A percentile compares a stretch with the other conserved stretches of the same genome.
phyloP scores from a whole-genome alignment of 1,284 basidiomycete species.

The Athelia psychrophila region DNA sequence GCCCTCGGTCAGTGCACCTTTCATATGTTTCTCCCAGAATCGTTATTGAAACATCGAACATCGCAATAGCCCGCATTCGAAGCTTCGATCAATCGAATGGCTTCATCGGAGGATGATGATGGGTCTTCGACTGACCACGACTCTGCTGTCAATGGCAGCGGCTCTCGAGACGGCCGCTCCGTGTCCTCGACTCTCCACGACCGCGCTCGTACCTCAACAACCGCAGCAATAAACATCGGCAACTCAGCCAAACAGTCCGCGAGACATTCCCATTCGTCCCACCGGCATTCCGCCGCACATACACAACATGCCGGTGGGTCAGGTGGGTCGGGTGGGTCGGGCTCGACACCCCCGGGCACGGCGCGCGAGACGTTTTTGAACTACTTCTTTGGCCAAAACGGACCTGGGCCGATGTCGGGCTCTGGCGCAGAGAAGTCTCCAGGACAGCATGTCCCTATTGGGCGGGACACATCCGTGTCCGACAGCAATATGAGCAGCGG shows the following conservation, averaged over 20 bases:
- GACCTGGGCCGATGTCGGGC: constrained; percentile 60
- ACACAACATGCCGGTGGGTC: constrained; percentile 10
- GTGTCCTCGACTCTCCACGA: constrained; percentile 82
- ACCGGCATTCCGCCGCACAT: constrained; percentile 28
- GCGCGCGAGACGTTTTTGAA: constrained; percentile 91
- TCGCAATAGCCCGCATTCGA: constrained; percentile 48
- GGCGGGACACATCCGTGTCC: constrained; percentile 56
- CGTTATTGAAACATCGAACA: constrained; percentile 6
- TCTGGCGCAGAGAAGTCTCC: constrained; percentile 38
- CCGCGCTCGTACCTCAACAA: constrained; percentile 46
- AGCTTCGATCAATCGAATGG: constrained; percentile 53
- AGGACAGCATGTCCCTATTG: constrained; percentile 38
- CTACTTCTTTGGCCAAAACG: constrained; percentile 92
- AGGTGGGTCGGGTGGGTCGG: constrained; percentile 30
- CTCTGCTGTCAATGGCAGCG: constrained; percentile 46
- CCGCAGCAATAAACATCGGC: constrained; percentile 19
- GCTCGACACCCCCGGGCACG: constrained; percentile 37
- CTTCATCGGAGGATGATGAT: constrained; percentile 55
- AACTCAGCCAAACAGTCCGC: constrained; percentile 37
- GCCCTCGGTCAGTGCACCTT: constrained; percentile 47
- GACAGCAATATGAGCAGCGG: constrained; percentile 52
- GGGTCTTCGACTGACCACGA: constrained; percentile 54
- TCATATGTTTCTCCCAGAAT: constrained; percentile 4
- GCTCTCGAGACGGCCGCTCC: constrained; percentile 63
- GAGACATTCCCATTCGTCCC: constrained; percentile 23